phyloP scores from a whole-genome alignment of 78 protist genomes.

The Creolimax fragrantissima region DNA sequence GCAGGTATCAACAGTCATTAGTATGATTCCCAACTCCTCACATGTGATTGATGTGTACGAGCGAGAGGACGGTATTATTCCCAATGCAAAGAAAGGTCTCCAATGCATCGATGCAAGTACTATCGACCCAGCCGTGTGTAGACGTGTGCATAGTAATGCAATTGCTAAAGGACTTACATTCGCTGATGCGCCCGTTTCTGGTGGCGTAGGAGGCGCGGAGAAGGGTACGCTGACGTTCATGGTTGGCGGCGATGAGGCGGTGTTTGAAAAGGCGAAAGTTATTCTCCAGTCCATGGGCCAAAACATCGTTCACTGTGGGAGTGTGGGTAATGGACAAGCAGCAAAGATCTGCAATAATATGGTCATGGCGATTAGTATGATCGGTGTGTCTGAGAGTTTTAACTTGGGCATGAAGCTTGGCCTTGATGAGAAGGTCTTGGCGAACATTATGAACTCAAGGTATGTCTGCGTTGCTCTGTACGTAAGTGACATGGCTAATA shows the following conservation, averaged over 20 bases:
- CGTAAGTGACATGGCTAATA: no score
- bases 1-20: constrained; percentile 46
- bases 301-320: constrained; percentile 78
- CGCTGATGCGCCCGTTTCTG: constrained; percentile 68
- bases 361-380: constrained; percentile 73
- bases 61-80: constrained; percentile 8
- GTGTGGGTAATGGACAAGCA: constrained; percentile 58
- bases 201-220: constrained; percentile 71
- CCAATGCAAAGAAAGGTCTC: background rate
- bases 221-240: constrained; percentile 84
- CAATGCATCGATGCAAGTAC: constrained; percentile 69
- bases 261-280: constrained; percentile 49
- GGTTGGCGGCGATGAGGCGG: constrained; percentile 70
- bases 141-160: constrained; percentile 32
- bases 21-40: constrained; percentile 77
- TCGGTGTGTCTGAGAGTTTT: constrained; percentile 80
- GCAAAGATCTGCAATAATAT: constrained; percentile 86
- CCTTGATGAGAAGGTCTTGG: constrained; percentile 77
- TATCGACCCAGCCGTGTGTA: constrained; percentile 63
- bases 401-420: constrained; percentile 73
- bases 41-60: constrained; percentile 63
- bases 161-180: constrained; percentile 12
- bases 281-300: constrained; percentile 68
- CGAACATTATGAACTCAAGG: constrained; percentile 75
- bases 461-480: no score